Evolutionary conservation across 441 rosid genomes (phyloP).

Genomic region (Adansonia grandidieri): DNA sequence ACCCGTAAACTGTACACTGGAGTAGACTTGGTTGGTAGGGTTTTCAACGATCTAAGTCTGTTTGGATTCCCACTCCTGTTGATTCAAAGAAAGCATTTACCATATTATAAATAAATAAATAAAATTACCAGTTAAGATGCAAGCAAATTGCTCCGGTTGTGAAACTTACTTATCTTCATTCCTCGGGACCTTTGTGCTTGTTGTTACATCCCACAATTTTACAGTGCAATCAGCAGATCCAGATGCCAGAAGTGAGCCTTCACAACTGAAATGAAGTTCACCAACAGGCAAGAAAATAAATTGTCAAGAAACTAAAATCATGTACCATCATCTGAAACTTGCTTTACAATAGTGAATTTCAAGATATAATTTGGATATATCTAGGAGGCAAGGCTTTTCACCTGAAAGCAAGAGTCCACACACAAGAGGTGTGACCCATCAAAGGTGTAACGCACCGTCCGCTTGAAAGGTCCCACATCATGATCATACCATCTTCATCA

Average conservation of each 20-base stretch:
- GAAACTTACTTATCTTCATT: slow-evolving; percentile 76
- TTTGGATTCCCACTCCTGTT: slow-evolving; percentile 72
- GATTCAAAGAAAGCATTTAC: slow-evolving; percentile 15
- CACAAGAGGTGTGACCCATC: slow-evolving; percentile 92
- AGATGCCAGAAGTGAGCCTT: slow-evolving; percentile 92
- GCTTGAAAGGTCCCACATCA: slow-evolving; percentile 98
- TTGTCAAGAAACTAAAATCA: slow-evolving; percentile 10
- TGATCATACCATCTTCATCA: slow-evolving; percentile 92
- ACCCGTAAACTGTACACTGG: slow-evolving; percentile 82
- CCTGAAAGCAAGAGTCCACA: slow-evolving; percentile 95
- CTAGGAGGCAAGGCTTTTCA: slow-evolving; percentile 27
- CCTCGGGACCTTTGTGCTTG: slow-evolving; percentile 66
- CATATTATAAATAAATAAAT: too few relatives aligned
- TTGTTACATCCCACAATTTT: slow-evolving; percentile 87
- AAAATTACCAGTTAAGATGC: neutral
- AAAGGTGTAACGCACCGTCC: slow-evolving; percentile 92
- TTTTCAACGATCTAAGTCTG: slow-evolving; percentile 79
- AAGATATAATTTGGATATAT: neutral
- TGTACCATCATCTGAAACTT: neutral
- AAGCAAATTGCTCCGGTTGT: neutral
- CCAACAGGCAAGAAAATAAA: neutral
- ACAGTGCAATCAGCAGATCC: slow-evolving; percentile 97
- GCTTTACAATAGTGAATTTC: neutral
- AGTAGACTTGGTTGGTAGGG: slow-evolving; percentile 81
- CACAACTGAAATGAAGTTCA: slow-evolving; percentile 57